Evolutionary conservation across 306 rosid genomes (phyloP), one percentile per base, ranked within the genome.

Genomic region (Chamaecrista fasciculata): DNA sequence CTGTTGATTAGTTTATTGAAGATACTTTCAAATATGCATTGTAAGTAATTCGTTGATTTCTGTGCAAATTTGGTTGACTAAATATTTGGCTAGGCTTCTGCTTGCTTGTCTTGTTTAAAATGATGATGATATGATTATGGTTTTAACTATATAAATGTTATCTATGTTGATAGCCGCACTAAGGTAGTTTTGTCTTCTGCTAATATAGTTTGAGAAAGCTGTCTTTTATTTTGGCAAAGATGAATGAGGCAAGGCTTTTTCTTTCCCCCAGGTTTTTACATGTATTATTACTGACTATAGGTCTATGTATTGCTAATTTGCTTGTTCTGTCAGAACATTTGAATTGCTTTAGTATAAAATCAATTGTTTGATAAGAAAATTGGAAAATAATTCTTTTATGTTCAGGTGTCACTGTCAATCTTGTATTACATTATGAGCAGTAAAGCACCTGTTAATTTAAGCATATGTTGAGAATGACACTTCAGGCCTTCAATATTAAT

Each of bases 11-110:
- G 82, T 78, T 70, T 84, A 55, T 72, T 84, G 83, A 81, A 77
- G 78, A 84, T 81, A 76, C 78, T 84, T 69, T 75, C 89, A 19
- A 76, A 75, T 71, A 72, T 81, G 80, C 84, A 81, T n/a, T 70
- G 89, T 84, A 47, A 78, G 89, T 78, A 34, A 51, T 50, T 53
- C 46, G 60, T 68, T 82, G 46, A 12, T 62, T 39, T 68, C 51
- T 6, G 67, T 20, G 55, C 18, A 11, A 15, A 24, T 63, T 37
- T 43, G 57, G 46, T 70, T 55, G 72, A n/a, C n/a, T n/a, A n/a
- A n/a, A n/a, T n/a, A n/a, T n/a, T n/a, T n/a, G n/a, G n/a, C n/a
- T n/a, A n/a, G n/a, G n/a, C n/a, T n/a, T 65, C 40, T 63, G 67
- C 60, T 37, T 49, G 23, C n/a, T n/a, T n/a, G 56, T 69, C 12